phyloP scores from a whole-genome alignment of 2,329 filamentous ascomycete species.

The Decorospora gaudefroyi region DNA sequence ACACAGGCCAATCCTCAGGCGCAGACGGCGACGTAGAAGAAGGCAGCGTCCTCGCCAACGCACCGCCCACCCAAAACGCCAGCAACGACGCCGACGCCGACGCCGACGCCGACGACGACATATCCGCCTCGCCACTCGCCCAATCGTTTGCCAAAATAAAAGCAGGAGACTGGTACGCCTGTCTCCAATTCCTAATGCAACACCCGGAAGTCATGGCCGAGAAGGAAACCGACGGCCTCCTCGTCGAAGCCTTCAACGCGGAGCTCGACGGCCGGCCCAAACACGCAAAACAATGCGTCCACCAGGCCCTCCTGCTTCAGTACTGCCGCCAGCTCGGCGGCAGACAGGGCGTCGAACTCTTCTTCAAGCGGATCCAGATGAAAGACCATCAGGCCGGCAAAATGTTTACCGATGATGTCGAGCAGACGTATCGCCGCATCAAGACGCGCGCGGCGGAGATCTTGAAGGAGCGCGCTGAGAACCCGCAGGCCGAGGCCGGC shows the following conservation, averaged over 20 bases:
- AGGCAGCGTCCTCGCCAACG: constrained; percentile 51
- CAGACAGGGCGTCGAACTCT: constrained; percentile 82
- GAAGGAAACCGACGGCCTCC: constrained; percentile 84
- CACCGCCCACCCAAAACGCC: no score
- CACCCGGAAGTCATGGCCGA: constrained; percentile 81
- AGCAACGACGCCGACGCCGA: constrained; percentile 10
- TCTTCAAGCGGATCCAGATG: constrained; percentile 95
- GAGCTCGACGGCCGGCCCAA: constrained; percentile 76
- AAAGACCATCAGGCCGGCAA: constrained; percentile 86
- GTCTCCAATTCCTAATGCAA: constrained; percentile 74
- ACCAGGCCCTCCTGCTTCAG: constrained; percentile 89
- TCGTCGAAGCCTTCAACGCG: constrained; percentile 89
- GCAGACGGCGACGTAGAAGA: constrained; percentile 67
- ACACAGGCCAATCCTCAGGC: constrained; percentile 58
- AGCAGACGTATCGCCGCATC: constrained; percentile 83
- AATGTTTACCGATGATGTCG: constrained; percentile 90
- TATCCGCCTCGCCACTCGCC: constrained; percentile 77
- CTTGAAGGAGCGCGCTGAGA: constrained; percentile 58
- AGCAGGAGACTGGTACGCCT: constrained; percentile 71
- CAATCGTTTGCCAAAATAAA: constrained; percentile 81
- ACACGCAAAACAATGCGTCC: constrained; percentile 83
- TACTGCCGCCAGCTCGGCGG: constrained; percentile 93
- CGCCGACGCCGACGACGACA: constrained; percentile 66
- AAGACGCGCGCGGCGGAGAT: constrained; percentile 76
- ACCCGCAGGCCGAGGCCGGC: constrained; percentile 61